These are phyloP conservation scores for Flammula alnicola DNA, from an alignment of 1,284 basidiomycete species.

Conservation along the genomic window DNA sequence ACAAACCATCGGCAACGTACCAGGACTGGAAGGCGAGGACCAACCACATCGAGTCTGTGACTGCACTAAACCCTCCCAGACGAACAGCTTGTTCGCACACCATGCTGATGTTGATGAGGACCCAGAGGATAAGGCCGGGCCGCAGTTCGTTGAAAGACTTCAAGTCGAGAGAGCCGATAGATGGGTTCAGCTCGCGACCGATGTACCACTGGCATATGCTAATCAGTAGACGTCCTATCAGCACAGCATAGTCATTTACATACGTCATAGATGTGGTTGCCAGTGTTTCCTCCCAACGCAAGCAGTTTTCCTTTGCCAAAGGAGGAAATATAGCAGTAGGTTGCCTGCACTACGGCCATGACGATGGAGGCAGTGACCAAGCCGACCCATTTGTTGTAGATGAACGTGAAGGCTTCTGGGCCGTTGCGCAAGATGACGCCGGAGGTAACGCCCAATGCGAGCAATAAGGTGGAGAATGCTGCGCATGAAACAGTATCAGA, in stretches of 20 bases:
- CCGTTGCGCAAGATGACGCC: conserved; percentile 79
- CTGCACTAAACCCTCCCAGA: conserved; percentile 63
- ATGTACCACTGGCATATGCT: conserved; percentile 83
- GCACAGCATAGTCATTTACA: conserved; percentile 33
- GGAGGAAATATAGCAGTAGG: conserved; percentile 76
- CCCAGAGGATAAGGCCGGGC: conserved; percentile 96
- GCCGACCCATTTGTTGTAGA: conserved; percentile 93
- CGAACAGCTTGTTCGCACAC: conserved; percentile 89
- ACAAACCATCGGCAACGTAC: conserved; percentile 88
- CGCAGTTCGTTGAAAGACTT: conserved; percentile 98
- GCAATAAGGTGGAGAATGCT: conserved; percentile 90
- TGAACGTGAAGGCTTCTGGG: conserved; percentile 81
- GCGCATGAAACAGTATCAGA: conserved; percentile 6
- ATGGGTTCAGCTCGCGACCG: conserved; percentile 94
- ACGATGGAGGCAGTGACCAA: conserved; percentile 84
- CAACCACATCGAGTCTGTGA: conserved; percentile 94
- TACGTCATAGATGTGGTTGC: conserved; percentile 91
- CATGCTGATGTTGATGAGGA: conserved; percentile 90
- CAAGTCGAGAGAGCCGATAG: conserved; percentile 88
- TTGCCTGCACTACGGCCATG: conserved; percentile 80
- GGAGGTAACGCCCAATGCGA: conserved; percentile 72
- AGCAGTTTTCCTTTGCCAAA: conserved; percentile 76
- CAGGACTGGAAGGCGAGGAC: conserved; percentile 86
- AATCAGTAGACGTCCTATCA: conserved; percentile 4
- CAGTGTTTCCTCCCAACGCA: conserved; percentile 91